Base-by-base conservation (phyloP, 139 green algal species). In the Chloropicon primus region DNA sequence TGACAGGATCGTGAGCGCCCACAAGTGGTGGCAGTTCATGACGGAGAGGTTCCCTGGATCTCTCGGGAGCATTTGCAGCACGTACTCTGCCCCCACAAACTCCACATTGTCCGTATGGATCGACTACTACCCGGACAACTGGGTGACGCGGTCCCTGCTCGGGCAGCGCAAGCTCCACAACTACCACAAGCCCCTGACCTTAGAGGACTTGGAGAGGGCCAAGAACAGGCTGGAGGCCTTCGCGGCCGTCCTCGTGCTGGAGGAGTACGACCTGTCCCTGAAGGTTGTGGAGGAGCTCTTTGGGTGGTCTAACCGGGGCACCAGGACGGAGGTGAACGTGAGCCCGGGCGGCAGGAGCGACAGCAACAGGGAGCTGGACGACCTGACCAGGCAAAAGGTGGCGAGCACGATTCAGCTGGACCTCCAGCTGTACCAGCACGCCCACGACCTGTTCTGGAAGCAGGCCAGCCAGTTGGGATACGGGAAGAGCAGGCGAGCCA, bases 81-180 rank as follows among this genome's bases (percentile, higher is more conserved):
- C 23, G 2, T 76, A 54, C 73, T 27, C 21, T 27, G 73, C 73
- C 21, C 73, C 73, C 17, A 27, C n/a, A 24, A 77, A 77, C 26
- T 25, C 41, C 22, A 79, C 25, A 5, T 5, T 78, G 74, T 21
- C 5, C 23, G 74, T 75, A 22, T 79, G 26, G 74, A n/a, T 79
- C 2, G 75, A 77, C 22, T 27, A 72, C 26, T 79, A 76, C 24
- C 75, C 75, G n/a, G 75, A 79, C 27, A 79, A 79, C 75, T 79
- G 75, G 75, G 24, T 72, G 75, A 73, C 53, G 22, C 2, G 75
- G 41, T 24, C 53, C 2, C 25, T 79, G 2, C 53, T 73, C 2
- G 75, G 75, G 75, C 24, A 2, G 22, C 25, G n/a, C 2, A 21
- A n/a, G 2, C 27, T 79, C 2, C n/a, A 62, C 41, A 17, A 17